phyloP scores from a whole-genome alignment of 1,284 basidiomycete genomes.

The Kwoniella shivajii region DNA sequence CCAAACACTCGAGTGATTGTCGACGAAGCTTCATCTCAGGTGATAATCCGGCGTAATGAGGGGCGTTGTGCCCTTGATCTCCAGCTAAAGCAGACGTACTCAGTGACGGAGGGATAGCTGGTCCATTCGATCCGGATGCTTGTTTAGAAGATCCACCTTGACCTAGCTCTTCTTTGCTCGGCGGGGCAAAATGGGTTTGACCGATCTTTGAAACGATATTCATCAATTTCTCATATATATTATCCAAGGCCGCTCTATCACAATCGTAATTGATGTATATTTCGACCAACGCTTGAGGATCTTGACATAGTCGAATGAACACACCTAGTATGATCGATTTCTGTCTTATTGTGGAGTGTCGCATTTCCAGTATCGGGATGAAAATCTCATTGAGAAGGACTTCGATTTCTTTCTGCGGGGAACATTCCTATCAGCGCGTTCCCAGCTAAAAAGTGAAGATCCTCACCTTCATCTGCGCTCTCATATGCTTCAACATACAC shows the following conservation, averaged over 20 bases:
- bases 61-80: conserved; percentile 33
- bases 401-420: conserved; percentile 91
- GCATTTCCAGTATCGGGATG: conserved; percentile 98
- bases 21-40: conserved; percentile 81
- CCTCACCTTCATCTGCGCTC: conserved; percentile 86
- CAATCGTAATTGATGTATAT: conserved; percentile 98
- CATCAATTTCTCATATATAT: conserved; percentile 95
- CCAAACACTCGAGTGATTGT: conserved; percentile 87
- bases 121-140: conserved; percentile 43
- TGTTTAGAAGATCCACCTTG: conserved; percentile 49
- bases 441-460: no score
- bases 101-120: conserved; percentile 62
- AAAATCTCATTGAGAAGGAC: conserved; percentile 98
- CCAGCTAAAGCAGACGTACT: conserved; percentile 66
- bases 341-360: conserved; percentile 90
- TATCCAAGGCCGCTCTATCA: conserved; percentile 85
- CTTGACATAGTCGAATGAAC: conserved; percentile 82
- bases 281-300: conserved; percentile 93
- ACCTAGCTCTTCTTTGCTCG: conserved; percentile 52
- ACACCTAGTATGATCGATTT: conserved; percentile 88
- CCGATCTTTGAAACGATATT: conserved; percentile 91
- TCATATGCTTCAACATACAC: conserved; percentile 89
- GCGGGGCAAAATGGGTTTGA: conserved; percentile 65
- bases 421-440: background rate
- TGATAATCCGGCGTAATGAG: conserved; percentile 65